Evolutionary conservation across 371 early-diverging fungal genomes (phyloP).

Genomic region (Thermomucor indicae-seudaticae): DNA sequence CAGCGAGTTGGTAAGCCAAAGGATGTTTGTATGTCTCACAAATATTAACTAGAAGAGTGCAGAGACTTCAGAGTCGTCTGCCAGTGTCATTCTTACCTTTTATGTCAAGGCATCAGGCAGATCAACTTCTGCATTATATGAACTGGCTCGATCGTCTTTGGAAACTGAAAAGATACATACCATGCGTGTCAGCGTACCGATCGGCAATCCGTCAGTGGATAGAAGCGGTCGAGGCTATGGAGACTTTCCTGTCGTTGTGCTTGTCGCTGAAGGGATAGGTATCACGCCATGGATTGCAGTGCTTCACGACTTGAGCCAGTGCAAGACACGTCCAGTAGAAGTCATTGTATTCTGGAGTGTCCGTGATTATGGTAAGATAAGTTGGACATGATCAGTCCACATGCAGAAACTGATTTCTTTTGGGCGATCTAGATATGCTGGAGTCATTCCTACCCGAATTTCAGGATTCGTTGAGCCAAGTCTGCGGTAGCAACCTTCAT

Average conservation of each 20-base stretch:
- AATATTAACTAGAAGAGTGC: neutral
- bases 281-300: slow-evolving; percentile 43
- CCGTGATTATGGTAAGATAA: neutral
- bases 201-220: slow-evolving; percentile 17
- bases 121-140: slow-evolving; percentile 11
- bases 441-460: slow-evolving; percentile 5
- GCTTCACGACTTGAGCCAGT: slow-evolving; percentile 25
- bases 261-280: slow-evolving; percentile 39
- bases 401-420: neutral
- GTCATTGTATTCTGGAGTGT: neutral
- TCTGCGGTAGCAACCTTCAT: neutral
- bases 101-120: slow-evolving; percentile 27
- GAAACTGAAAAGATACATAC: neutral
- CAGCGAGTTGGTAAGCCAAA: slow-evolving; percentile 3
- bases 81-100: slow-evolving; percentile 17
- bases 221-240: slow-evolving; percentile 17
- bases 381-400: too few relatives aligned
- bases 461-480: neutral
- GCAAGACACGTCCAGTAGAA: slow-evolving; percentile 14
- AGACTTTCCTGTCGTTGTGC: slow-evolving; percentile 20
- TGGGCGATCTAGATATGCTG: slow-evolving; percentile 1
- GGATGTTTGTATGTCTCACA: neutral
- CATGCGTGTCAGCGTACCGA: slow-evolving; percentile 24
- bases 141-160: slow-evolving; percentile 2
- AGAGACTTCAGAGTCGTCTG: neutral